Evolutionary conservation across 225 moss, liverwort and hornwort species (phyloP).

Genomic region (Polytrichum formosum): DNA sequence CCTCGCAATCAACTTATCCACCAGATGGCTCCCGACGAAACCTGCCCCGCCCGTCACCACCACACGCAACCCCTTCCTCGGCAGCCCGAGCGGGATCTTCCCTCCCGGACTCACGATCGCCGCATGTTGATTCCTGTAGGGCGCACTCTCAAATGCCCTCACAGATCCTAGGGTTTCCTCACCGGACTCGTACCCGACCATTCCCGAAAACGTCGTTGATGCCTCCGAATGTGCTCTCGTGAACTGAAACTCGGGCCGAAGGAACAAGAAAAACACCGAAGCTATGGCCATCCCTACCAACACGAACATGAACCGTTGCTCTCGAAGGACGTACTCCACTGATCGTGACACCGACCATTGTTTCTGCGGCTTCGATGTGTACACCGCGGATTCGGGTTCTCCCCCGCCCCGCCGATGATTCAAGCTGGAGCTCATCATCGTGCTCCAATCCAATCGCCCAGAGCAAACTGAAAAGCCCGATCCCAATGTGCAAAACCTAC

Average conservation of each 20-base stretch:
- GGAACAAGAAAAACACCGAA: constrained; percentile 27
- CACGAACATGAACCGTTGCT: constrained; percentile 40
- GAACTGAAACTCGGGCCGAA: constrained; percentile 27
- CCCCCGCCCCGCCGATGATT: constrained; percentile 42
- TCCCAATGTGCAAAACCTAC: no score
- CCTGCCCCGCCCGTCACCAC: constrained; percentile 57
- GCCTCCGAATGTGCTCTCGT: neutral
- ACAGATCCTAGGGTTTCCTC: neutral
- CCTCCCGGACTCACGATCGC: constrained; percentile 29
- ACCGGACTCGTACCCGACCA: neutral
- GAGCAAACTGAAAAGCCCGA: no score
- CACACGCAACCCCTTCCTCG: constrained; percentile 36
- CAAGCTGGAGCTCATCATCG: constrained; percentile 37
- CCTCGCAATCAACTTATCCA: constrained; percentile 44
- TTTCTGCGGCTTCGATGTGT: constrained; percentile 32
- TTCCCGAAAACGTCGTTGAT: neutral
- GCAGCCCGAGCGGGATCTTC: constrained; percentile 48
- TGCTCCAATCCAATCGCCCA: neutral
- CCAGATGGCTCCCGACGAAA: constrained; percentile 53
- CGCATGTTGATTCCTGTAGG: constrained; percentile 11
- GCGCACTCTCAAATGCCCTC: constrained; percentile 12
- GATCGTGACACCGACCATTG: constrained; percentile 30
- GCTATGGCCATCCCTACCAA: constrained; percentile 37
- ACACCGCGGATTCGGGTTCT: constrained; percentile 10
- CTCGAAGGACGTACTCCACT: constrained; percentile 35